phyloP scores from a whole-genome alignment of 2,329 filamentous ascomycete genomes.

The Penicillium paneum region DNA sequence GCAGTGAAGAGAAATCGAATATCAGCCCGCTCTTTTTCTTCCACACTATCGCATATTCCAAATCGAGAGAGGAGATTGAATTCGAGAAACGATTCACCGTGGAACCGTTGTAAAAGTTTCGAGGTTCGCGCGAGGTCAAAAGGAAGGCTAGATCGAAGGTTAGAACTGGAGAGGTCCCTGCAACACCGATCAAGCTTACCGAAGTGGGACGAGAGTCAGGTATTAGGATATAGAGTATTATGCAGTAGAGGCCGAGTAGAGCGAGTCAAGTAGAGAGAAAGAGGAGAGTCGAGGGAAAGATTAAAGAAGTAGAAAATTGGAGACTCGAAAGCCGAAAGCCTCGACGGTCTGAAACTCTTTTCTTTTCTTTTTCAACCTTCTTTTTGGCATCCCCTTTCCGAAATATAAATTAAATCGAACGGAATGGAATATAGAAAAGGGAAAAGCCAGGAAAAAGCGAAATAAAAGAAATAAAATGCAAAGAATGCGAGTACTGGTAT shows the following conservation, averaged over 20 bases:
- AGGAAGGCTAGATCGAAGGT: background rate
- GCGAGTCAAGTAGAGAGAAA: constrained; percentile 1
- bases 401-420: background rate
- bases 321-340: constrained; percentile 1
- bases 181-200: background rate
- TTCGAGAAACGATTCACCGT: background rate
- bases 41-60: constrained; percentile 29
- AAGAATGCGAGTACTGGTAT: constrained; percentile 1
- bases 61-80: background rate
- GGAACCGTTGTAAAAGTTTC: background rate
- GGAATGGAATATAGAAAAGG: background rate
- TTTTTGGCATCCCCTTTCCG: background rate
- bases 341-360: constrained; percentile 7
- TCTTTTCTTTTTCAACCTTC: constrained; percentile 2
- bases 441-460: background rate
- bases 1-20: constrained; percentile 2
- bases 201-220: background rate
- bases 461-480: constrained; percentile 1
- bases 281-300: background rate
- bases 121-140: constrained; percentile 2
- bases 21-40: background rate
- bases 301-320: constrained; percentile 7
- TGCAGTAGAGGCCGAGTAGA: background rate
- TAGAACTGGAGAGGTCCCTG: background rate
- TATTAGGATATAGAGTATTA: constrained; percentile 1